Percentiles rank a stretch among this genome's conserved stretches.
Conservation (phyloP, 2,329 filamentous ascomycete species). For the Hypomyces rosellus region DNA sequence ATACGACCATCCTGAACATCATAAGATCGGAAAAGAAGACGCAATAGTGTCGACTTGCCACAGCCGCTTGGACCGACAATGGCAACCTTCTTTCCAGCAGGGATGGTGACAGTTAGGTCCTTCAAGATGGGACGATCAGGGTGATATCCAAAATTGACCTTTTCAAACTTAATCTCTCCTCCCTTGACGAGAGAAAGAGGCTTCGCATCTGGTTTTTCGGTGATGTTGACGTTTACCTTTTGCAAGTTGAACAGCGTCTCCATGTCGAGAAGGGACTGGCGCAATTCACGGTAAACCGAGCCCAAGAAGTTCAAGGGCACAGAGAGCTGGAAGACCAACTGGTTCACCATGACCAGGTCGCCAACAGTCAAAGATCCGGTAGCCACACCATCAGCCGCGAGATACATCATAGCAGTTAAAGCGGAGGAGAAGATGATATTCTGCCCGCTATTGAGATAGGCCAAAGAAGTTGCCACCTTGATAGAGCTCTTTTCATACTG, state of each 20-base stretch:
- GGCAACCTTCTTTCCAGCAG: constrained; percentile 91
- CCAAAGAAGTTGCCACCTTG: constrained; percentile 90
- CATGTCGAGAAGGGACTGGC: constrained; percentile 95
- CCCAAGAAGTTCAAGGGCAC: constrained; percentile 96
- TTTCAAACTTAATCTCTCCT: constrained; percentile 89
- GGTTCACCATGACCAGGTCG: constrained; percentile 97
- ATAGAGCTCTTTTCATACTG: constrained; percentile 92
- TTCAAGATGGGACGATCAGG: constrained; percentile 79
- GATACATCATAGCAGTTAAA: constrained; percentile 95
- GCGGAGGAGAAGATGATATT: constrained; percentile 96
- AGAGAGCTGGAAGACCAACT: constrained; percentile 95
- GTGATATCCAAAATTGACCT: constrained; percentile 91
- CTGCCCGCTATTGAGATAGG: constrained; percentile 89
- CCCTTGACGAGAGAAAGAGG: constrained; percentile 66
- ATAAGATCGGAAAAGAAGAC: constrained; percentile 90
- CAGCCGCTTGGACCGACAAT: constrained; percentile 93
- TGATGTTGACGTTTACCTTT: constrained; percentile 87
- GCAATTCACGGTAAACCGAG: constrained; percentile 92
- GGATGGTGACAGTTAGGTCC: constrained; percentile 80
- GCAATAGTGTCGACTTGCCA: constrained; percentile 89
- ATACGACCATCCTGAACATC: constrained; percentile 82
- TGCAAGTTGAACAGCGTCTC: constrained; percentile 96
- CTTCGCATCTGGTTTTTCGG: constrained; percentile 68
- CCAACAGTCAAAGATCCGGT: constrained; percentile 78
- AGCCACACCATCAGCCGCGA: constrained; percentile 85